phyloP scores from a whole-genome alignment of 129 eudicot genomes.

The Lonicera japonica region DNA sequence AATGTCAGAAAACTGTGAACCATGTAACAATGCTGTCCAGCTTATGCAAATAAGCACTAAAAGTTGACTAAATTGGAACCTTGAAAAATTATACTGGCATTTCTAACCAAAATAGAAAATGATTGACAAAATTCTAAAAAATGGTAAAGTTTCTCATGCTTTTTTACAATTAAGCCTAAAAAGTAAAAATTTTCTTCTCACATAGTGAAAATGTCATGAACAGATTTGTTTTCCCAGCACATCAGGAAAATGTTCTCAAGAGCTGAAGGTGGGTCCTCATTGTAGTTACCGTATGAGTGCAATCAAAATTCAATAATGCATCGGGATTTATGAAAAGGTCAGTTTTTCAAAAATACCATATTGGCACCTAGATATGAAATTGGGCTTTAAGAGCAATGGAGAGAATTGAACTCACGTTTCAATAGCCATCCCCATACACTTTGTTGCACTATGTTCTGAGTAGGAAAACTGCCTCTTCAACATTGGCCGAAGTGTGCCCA shows the following conservation, averaged over 20 bases:
- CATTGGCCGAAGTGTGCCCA: conserved; percentile 95
- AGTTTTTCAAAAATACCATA: not conserved
- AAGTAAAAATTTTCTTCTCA: not conserved
- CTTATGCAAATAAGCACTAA: no score
- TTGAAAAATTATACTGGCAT: no score
- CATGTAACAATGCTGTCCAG: no score
- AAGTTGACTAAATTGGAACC: no score
- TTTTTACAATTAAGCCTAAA: no score
- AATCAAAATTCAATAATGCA: not conserved
- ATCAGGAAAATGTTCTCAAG: not conserved
- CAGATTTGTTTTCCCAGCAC: not conserved
- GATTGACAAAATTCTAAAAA: no score
- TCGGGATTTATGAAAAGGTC: not conserved
- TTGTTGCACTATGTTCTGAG: conserved; percentile 91
- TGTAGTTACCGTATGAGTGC: not conserved
- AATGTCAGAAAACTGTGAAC: no score
- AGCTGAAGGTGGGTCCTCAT: not conserved
- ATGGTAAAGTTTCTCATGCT: no score
- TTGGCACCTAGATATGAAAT: conserved; percentile 3
- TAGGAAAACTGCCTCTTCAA: conserved; percentile 96
- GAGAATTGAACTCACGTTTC: conserved; percentile 60
- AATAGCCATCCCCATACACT: conserved; percentile 99
- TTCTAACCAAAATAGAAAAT: no score
- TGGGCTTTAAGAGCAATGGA: not conserved
- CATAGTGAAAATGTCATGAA: not conserved